Evolutionary conservation across 2,329 filamentous ascomycete species (phyloP).

Genomic region (Falciphora oryzae): DNA sequence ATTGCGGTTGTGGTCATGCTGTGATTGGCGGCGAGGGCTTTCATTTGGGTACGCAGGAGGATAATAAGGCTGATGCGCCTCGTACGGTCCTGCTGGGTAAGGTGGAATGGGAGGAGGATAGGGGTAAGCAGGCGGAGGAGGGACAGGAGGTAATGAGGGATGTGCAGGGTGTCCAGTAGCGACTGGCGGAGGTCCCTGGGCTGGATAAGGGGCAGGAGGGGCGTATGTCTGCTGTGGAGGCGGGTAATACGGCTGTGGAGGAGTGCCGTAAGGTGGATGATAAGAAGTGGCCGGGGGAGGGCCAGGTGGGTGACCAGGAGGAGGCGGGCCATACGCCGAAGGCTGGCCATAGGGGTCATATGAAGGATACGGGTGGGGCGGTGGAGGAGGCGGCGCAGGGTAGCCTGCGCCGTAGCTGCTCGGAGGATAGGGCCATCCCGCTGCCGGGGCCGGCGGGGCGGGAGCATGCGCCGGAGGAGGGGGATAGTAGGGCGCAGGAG

Average conservation of each 20-base stretch:
- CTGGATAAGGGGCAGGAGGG: constrained; percentile 11
- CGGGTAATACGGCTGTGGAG: constrained; percentile 11
- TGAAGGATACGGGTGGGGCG: constrained; percentile 15
- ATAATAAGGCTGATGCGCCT: constrained; percentile 2
- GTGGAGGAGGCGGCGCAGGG: constrained; percentile 14
- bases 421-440: constrained; percentile 16
- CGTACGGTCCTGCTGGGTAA: constrained; percentile 6
- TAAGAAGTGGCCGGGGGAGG: constrained; percentile 10
- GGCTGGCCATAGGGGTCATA: constrained; percentile 14
- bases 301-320: constrained; percentile 4
- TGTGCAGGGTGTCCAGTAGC: constrained; percentile 8
- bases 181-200: constrained; percentile 5
- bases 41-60: constrained; percentile 4
- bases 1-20: background rate
- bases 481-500: constrained; percentile 15
- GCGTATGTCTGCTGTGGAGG: constrained; percentile 5
- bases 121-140: constrained; percentile 5
- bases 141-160: constrained; percentile 11
- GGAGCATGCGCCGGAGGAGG: constrained; percentile 5
- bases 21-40: background rate
- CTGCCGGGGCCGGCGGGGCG: background rate
- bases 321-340: constrained; percentile 3
- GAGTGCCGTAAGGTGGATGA: constrained; percentile 5
- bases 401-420: constrained; percentile 14
- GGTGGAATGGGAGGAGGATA: constrained; percentile 3